Evolutionary conservation across 1,284 basidiomycete species (phyloP).

Genomic region (Psilocybe mexicana): DNA sequence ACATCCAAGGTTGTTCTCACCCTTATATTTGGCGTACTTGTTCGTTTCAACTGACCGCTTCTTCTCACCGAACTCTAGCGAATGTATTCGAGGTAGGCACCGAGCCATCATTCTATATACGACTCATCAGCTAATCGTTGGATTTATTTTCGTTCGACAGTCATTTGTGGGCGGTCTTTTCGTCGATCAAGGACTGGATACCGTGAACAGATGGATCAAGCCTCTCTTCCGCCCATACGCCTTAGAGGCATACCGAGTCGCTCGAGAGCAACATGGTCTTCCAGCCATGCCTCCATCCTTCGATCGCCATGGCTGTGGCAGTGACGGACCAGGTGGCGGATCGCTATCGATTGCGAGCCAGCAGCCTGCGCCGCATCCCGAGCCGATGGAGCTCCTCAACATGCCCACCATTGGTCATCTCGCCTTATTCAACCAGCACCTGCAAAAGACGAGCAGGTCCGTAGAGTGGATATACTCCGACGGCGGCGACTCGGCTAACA

Average conservation of each 20-base stretch:
- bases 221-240: conserved; percentile 64
- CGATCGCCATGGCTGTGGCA: neutral
- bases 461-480: conserved; percentile 72
- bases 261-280: conserved; percentile 65
- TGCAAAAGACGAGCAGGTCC: conserved; percentile 54
- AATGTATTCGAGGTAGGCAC: conserved; percentile 71
- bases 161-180: conserved; percentile 75
- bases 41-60: neutral
- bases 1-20: conserved; percentile 54
- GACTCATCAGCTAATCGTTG: neutral
- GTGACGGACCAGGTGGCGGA: neutral
- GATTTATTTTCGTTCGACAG: conserved; percentile 33
- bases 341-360: conserved; percentile 8
- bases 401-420: conserved; percentile 58
- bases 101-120: neutral
- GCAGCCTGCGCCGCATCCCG: conserved; percentile 11
- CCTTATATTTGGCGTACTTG: neutral
- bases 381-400: conserved; percentile 17
- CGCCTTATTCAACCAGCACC: conserved; percentile 72
- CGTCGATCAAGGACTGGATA: conserved; percentile 61
- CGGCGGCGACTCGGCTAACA: conserved; percentile 26
- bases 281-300: conserved; percentile 31
- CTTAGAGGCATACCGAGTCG: conserved; percentile 55
- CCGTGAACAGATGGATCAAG: conserved; percentile 57
- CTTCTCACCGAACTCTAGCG: conserved; percentile 41